phyloP scores from a whole-genome alignment of 495 filamentous ascomycete species.

The Penicillium silybi region DNA sequence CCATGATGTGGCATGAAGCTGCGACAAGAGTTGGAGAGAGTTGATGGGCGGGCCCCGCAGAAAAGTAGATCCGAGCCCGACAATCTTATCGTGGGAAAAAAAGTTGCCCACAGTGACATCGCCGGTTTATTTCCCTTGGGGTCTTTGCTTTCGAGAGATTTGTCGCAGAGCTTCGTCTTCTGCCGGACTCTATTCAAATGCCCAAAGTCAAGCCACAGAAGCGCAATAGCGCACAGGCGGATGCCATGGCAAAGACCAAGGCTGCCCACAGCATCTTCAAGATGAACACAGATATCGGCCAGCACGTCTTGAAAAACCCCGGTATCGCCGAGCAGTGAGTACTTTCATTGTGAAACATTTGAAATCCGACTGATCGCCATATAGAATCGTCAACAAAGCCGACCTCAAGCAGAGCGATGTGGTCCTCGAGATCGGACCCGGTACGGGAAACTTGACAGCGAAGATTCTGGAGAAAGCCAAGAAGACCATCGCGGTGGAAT shows the following conservation, averaged over 20 bases:
- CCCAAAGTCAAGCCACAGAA: constrained; percentile 48
- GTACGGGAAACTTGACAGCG: constrained; percentile 85
- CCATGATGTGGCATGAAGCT: constrained; percentile 47
- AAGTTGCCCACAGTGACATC: constrained; percentile 16
- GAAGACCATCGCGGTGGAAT: constrained; percentile 84
- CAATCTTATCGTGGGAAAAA: constrained; percentile 41
- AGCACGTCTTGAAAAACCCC: constrained; percentile 95
- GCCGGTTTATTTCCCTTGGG: neutral
- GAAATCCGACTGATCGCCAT: neutral
- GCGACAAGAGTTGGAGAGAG: constrained; percentile 2
- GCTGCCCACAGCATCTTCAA: constrained; percentile 80
- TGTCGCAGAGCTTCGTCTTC: too few species aligned
- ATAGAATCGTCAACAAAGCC: constrained; percentile 77
- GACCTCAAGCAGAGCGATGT: constrained; percentile 85
- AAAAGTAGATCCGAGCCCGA: constrained; percentile 32
- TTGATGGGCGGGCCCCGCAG: constrained; percentile 15
- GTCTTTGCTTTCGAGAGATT: neutral
- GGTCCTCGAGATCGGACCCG: constrained; percentile 71
- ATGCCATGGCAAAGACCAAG: constrained; percentile 45
- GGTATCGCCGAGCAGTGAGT: constrained; percentile 67
- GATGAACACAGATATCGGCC: constrained; percentile 79
- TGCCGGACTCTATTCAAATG: constrained; percentile 12
- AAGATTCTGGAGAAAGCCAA: constrained; percentile 84
- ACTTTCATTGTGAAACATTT: neutral
- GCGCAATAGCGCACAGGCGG: constrained; percentile 49